phyloP scores from a whole-genome alignment of 2,329 filamentous ascomycete species.

The Apiospora phragmitis region DNA sequence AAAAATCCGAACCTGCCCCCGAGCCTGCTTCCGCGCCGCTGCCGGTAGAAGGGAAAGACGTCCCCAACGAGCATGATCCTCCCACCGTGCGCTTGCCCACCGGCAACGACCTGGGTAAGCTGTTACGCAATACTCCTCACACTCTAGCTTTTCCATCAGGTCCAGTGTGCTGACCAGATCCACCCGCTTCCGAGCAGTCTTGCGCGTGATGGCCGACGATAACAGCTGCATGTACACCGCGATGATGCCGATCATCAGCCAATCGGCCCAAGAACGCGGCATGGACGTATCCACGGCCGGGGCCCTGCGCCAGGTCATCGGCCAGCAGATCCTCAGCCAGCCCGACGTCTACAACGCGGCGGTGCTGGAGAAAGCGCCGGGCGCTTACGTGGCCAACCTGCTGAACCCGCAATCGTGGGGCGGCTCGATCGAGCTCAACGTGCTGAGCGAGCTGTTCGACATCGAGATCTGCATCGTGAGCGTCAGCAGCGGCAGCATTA shows the following conservation, averaged over 20 bases:
- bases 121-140: neutral
- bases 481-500: conserved; percentile 48
- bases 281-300: conserved; percentile 22
- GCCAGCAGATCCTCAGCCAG: conserved; percentile 73
- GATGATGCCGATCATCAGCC: conserved; percentile 76
- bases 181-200: conserved; percentile 48
- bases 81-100: conserved; percentile 12
- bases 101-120: conserved; percentile 13
- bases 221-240: conserved; percentile 94
- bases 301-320: conserved; percentile 73
- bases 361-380: conserved; percentile 71
- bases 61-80: conserved; percentile 13
- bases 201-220: conserved; percentile 95
- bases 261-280: conserved; percentile 39
- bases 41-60: conserved; percentile 1
- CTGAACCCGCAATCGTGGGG: conserved; percentile 83
- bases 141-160: no score
- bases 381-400: conserved; percentile 81
- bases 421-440: conserved; percentile 85
- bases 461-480: conserved; percentile 86
- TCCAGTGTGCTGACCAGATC: neutral
- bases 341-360: conserved; percentile 73
- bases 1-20: conserved; percentile 23
- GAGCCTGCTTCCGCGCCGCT: conserved; percentile 12
- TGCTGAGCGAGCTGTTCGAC: conserved; percentile 80